phyloP scores from a whole-genome alignment of 208 protist species.

The Trypanosoma caninum region DNA sequence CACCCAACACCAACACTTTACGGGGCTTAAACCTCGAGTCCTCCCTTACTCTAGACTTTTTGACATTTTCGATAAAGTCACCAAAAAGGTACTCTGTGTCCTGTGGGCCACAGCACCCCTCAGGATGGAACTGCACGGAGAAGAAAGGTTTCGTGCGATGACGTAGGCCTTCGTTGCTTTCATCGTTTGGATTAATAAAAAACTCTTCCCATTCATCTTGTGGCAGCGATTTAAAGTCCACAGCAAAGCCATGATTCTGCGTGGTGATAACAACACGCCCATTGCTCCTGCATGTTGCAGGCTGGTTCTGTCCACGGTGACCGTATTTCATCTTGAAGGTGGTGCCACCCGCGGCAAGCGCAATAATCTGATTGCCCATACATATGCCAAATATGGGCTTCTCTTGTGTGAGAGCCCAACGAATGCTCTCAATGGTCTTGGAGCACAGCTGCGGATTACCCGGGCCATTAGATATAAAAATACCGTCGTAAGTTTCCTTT shows the following conservation, averaged over 20 bases:
- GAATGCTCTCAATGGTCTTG: constrained; percentile 93
- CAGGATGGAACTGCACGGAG: constrained; percentile 98
- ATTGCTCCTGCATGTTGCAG: constrained; percentile 86
- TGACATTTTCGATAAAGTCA: constrained; percentile 91
- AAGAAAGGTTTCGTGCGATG: constrained; percentile 96
- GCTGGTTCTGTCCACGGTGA: constrained; percentile 99
- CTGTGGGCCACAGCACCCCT: constrained; percentile 94
- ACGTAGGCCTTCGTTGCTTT: constrained; percentile 96
- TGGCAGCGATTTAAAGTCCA: constrained; percentile 93
- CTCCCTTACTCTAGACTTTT: constrained; percentile 67
- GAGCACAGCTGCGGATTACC: constrained; percentile 89
- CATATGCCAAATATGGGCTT: constrained; percentile 99
- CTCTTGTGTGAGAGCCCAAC: constrained; percentile 77
- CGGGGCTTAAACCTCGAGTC: constrained; percentile 69
- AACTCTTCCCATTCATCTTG: constrained; percentile 91
- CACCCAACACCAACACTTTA: constrained; percentile 94
- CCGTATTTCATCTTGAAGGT: constrained; percentile 99
- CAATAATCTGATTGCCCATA: constrained; percentile 98
- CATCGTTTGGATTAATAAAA: constrained; percentile 98
- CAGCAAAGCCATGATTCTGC: constrained; percentile 98
- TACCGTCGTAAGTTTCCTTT: constrained; percentile 93
- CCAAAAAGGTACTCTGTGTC: constrained; percentile 98
- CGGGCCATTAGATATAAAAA: constrained; percentile 97
- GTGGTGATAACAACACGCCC: constrained; percentile 94
- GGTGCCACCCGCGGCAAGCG: constrained; percentile 88